Evolutionary conservation across 2,329 filamentous ascomycete genomes (phyloP).

Genomic region (Gyromitra esculenta): DNA sequence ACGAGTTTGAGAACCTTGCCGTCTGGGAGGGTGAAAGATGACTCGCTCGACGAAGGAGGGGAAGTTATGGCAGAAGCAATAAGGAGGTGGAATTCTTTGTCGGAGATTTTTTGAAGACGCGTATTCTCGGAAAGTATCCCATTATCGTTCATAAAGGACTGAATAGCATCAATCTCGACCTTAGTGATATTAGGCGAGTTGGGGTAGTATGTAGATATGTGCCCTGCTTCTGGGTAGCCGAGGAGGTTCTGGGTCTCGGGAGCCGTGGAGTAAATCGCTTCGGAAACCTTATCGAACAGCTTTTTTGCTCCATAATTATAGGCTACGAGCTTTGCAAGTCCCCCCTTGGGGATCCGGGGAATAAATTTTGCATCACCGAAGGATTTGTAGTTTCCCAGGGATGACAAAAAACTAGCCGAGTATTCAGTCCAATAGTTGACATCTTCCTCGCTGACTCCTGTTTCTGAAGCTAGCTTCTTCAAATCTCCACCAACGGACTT

Average conservation of each 20-base stretch:
- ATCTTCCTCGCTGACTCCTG: constrained; percentile 71
- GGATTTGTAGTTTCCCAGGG: constrained; percentile 82
- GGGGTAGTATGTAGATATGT: constrained; percentile 85
- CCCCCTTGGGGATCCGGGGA: constrained; percentile 73
- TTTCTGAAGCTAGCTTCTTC: constrained; percentile 72
- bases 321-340: constrained; percentile 72
- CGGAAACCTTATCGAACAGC: constrained; percentile 74
- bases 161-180: constrained; percentile 76
- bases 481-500: constrained; percentile 75
- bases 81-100: constrained; percentile 50
- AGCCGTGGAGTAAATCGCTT: constrained; percentile 74
- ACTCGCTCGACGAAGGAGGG: constrained; percentile 11
- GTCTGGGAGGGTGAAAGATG: constrained; percentile 61
- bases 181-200: constrained; percentile 78
- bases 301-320: constrained; percentile 69
- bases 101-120: constrained; percentile 70
- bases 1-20: constrained; percentile 71
- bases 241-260: constrained; percentile 72
- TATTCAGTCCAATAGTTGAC: constrained; percentile 78
- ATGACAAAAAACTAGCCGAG: constrained; percentile 79
- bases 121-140: constrained; percentile 79
- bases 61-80: constrained; percentile 45
- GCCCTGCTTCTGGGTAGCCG: constrained; percentile 77
- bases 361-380: constrained; percentile 88
- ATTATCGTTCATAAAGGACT: constrained; percentile 77